Percentiles rank a stretch among this genome's conserved stretches.
These are phyloP conservation scores for Diaporthe vaccinii DNA, from an alignment of 2,329 filamentous ascomycete genomes.

Conservation along the genomic window DNA sequence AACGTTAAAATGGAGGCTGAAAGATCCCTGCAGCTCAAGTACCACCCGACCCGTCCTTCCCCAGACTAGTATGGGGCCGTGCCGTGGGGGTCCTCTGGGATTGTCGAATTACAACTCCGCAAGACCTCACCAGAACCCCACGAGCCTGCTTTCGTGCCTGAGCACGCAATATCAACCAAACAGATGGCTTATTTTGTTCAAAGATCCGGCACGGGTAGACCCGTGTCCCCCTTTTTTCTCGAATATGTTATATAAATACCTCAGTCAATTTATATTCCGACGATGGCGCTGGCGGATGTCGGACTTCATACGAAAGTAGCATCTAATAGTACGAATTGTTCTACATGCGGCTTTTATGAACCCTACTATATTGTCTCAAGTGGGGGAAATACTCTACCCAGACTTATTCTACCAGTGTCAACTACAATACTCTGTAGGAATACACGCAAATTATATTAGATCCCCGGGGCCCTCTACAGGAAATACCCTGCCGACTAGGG, in stretches of 20 bases:
- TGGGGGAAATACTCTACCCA: background rate
- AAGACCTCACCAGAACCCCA: slow-evolving; percentile 37
- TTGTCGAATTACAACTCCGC: slow-evolving; percentile 36
- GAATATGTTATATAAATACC: background rate
- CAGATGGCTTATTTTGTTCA: slow-evolving; percentile 31
- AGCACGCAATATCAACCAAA: slow-evolving; percentile 35
- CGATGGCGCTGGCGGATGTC: background rate
- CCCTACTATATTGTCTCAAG: background rate
- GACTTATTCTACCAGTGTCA: background rate
- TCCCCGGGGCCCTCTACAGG: rapidly evolving
- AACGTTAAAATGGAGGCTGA: slow-evolving; percentile 36
- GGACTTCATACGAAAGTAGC: background rate
- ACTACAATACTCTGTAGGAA: background rate
- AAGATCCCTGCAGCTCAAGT: slow-evolving; percentile 30
- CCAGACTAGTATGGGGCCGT: slow-evolving; percentile 23
- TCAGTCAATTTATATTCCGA: background rate
- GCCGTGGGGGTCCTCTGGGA: slow-evolving; percentile 36
- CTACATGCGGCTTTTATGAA: no score
- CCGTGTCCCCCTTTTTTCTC: slow-evolving; percentile 11
- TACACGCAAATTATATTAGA: background rate
- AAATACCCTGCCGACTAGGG: no score
- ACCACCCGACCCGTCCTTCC: slow-evolving; percentile 32
- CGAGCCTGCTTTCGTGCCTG: slow-evolving; percentile 25
- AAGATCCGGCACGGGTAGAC: slow-evolving; percentile 33
- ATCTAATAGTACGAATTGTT: background rate